Percentiles rank a stretch among this genome's conserved stretches.
These are phyloP conservation scores for Syzygium aqueum DNA, from an alignment of 345 rosid genomes.

Conservation along the genomic window DNA sequence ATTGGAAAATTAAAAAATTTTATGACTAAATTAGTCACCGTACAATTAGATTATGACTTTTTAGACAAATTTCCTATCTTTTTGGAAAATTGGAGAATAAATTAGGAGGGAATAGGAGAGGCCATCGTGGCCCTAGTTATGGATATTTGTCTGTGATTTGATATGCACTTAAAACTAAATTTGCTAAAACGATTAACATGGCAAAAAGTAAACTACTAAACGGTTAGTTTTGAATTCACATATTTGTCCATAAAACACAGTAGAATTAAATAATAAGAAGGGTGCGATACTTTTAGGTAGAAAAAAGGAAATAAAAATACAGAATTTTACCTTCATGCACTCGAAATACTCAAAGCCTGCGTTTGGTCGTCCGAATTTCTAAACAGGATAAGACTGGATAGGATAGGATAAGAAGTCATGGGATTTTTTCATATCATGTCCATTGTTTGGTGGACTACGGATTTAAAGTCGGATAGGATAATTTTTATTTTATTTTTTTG, in stretches of 20 bases:
- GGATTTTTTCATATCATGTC: too few species aligned
- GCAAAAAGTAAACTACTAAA: not conserved
- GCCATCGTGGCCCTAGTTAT: not conserved
- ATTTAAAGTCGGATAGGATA: too few species aligned
- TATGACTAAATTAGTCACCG: too few species aligned
- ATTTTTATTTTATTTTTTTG: too few species aligned
- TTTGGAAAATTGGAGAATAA: too few species aligned
- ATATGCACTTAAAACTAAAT: not conserved
- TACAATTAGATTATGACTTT: too few species aligned
- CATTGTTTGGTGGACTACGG: too few species aligned
- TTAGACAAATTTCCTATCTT: too few species aligned
- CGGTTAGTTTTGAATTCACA: not conserved
- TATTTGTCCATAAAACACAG: not conserved
- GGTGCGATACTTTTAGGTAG: not conserved
- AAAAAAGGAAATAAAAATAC: not conserved
- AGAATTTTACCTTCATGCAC: not conserved
- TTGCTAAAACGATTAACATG: not conserved
- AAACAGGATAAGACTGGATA: too few species aligned
- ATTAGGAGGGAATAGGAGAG: not conserved
- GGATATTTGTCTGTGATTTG: not conserved
- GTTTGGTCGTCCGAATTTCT: too few species aligned
- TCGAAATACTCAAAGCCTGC: not conserved
- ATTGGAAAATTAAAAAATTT: not conserved
- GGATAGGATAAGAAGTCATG: too few species aligned
- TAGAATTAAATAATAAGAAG: not conserved